Base-by-base conservation (phyloP, 2,329 filamentous ascomycete genomes). In the Pyrenophora tritici-repentis region DNA sequence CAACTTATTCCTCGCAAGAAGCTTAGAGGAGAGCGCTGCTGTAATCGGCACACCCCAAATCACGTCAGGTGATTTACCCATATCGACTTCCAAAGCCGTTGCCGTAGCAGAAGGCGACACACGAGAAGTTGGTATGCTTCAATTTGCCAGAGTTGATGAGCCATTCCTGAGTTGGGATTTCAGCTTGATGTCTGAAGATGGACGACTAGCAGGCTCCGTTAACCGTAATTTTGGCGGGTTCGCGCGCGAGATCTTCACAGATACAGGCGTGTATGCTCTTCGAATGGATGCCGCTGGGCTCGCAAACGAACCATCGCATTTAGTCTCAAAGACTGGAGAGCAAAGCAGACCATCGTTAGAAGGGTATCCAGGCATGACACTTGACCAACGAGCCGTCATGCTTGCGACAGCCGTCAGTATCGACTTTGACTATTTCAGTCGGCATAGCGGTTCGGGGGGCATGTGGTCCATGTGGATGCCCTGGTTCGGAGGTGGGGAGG, bases 341-440 rank as follows among this genome's bases (percentile, higher is more conserved):
- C 56, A 48, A 22, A 52, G 52, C 31, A 58, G 56, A 7, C 47
- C 47, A 14, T 33, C 55, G 24, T 38, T 56, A 16, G 59, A 66
- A 13, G 40, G 67, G 2, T 56, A 62, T 9, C 73, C 74, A 1
- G 82, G 81, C 3, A 85, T 87, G 83, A 86, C 83, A 1, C 77
- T 87, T 2, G 85, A 87, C 61, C 83, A 87, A 66, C 78, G 85
- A 45, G 85, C 85, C 2, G 79, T 86, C 20, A 86, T 87, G 84
- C 77, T 87, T 7, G 84, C 85, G 8, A 86, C 84, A 0, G 85
- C 85, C 6, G 84, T 87, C 10, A 83, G 78, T 48, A 79, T 87
- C 39, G 85, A 87, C 62, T 87, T 86, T 53, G 85, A 87, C 65
- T 87, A 87, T 69, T 87, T 87, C 72, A 86, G 83, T 50, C 77